A percentile compares a stretch with the other conserved stretches of the same genome.
Evolutionary conservation across 495 filamentous ascomycete genomes (phyloP).

Genomic region (Pyronema omphalodes): DNA sequence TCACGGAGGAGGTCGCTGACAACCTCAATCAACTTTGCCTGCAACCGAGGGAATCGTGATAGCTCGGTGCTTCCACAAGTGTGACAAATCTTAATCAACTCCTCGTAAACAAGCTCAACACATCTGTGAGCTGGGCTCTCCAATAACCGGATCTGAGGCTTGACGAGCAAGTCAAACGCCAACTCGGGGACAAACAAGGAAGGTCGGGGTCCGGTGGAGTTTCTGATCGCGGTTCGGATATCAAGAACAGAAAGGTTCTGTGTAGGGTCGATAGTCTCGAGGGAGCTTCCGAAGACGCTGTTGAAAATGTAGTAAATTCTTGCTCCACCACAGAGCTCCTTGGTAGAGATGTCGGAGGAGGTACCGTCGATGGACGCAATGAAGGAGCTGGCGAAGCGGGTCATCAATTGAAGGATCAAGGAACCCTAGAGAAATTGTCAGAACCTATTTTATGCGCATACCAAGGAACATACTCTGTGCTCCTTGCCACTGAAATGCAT

Average conservation of each 20-base stretch:
- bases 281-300: constrained; percentile 91
- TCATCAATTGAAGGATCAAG: constrained; percentile 93
- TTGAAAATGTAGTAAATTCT: constrained; percentile 99
- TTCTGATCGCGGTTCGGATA: constrained; percentile 93
- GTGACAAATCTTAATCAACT: constrained; percentile 98
- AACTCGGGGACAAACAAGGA: constrained; percentile 94
- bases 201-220: constrained; percentile 89
- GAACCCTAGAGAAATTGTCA: constrained; percentile 37
- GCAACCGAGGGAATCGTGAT: constrained; percentile 74
- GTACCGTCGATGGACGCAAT: constrained; percentile 98
- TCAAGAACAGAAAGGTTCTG: constrained; percentile 89
- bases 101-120: constrained; percentile 95
- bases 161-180: constrained; percentile 92
- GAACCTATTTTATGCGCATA: neutral
- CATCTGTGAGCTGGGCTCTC: constrained; percentile 92
- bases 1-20: constrained; percentile 93
- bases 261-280: constrained; percentile 91
- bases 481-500: constrained; percentile 97
- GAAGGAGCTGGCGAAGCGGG: constrained; percentile 90
- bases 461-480: constrained; percentile 38
- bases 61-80: constrained; percentile 94
- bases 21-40: constrained; percentile 94
- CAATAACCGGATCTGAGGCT: constrained; percentile 93
- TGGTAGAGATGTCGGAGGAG: constrained; percentile 94
- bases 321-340: constrained; percentile 91